These are phyloP conservation scores for Fibroporia radiculosa DNA, from an alignment of 768 basidiomycete genomes.

Conservation along the genomic window DNA sequence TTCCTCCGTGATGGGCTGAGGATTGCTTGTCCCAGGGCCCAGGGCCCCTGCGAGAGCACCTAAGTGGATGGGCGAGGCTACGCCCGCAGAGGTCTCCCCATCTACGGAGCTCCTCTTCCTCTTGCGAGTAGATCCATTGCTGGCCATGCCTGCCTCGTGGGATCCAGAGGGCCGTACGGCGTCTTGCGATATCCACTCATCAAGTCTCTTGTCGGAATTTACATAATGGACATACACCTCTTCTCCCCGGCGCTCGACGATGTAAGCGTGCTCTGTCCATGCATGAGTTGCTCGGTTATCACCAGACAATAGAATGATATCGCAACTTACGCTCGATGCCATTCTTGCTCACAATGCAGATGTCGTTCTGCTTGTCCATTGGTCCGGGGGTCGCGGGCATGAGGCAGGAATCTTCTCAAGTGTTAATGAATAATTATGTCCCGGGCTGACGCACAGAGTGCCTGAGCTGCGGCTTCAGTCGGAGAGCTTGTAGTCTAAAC, in stretches of 20 bases:
- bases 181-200: conserved; percentile 60
- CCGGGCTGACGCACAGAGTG: too few species aligned
- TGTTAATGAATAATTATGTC: too few species aligned
- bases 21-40: conserved; percentile 8
- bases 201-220: conserved; percentile 61
- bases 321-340: conserved; percentile 13
- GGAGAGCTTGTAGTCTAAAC: too few species aligned
- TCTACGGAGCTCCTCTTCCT: conserved; percentile 16
- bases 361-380: conserved; percentile 7
- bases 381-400: conserved; percentile 11
- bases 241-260: conserved; percentile 43
- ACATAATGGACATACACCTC: conserved; percentile 69
- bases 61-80: conserved; percentile 8
- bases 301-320: background rate
- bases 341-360: conserved; percentile 14
- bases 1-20: conserved; percentile 47
- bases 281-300: background rate
- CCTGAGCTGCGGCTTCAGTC: too few species aligned
- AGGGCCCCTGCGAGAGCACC: conserved; percentile 7
- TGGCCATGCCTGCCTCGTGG: conserved; percentile 17
- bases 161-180: conserved; percentile 27
- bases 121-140: conserved; percentile 17
- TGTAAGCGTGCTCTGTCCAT: conserved; percentile 35
- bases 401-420: conserved; percentile 1
- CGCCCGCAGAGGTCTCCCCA: conserved; percentile 5